Percentiles rank a stretch among this genome's conserved stretches.
phyloP scores from a whole-genome alignment of 768 basidiomycete genomes.

The Calvatia gigantea region DNA sequence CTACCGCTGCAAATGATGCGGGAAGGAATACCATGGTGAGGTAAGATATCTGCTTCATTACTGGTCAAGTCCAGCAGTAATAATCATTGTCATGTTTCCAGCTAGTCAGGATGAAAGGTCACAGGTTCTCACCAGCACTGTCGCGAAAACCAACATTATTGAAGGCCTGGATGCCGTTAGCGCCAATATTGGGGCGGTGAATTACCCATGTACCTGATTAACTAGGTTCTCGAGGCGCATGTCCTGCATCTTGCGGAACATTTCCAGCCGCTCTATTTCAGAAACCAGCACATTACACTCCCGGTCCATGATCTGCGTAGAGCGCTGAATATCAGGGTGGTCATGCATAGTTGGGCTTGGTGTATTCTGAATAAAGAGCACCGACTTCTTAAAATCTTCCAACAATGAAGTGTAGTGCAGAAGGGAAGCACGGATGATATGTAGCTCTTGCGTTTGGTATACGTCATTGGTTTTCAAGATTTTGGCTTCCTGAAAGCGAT shows the following conservation, averaged over 20 bases:
- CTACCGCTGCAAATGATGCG: constrained; percentile 37
- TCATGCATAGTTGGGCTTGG: constrained; percentile 48
- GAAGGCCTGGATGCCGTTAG: constrained; percentile 31
- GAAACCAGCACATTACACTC: constrained; percentile 46
- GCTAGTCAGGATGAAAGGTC: not conserved
- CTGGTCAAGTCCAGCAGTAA: constrained; percentile 14
- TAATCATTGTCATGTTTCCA: not conserved
- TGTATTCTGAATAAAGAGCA: constrained; percentile 41
- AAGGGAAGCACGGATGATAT: constrained; percentile 51
- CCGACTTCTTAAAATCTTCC: constrained; percentile 45
- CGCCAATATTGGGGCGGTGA: not conserved
- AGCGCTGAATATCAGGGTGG: constrained; percentile 17
- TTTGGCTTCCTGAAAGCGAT: constrained; percentile 32
- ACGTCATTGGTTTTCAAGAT: constrained; percentile 35
- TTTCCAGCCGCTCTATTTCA: constrained; percentile 49
- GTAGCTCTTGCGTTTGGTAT: constrained; percentile 44
- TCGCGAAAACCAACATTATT: constrained; percentile 40
- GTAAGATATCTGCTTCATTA: constrained; percentile 44
- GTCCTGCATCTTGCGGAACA: constrained; percentile 37
- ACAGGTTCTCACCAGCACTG: constrained; percentile 18
- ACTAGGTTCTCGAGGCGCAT: constrained; percentile 46
- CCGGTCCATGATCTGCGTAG: constrained; percentile 28
- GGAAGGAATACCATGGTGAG: constrained; percentile 53
- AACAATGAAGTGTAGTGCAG: constrained; percentile 52
- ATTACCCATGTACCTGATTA: constrained; percentile 33